Conservation (phyloP, 345 rosid species). For the Hypericum androsaemum region DNA sequence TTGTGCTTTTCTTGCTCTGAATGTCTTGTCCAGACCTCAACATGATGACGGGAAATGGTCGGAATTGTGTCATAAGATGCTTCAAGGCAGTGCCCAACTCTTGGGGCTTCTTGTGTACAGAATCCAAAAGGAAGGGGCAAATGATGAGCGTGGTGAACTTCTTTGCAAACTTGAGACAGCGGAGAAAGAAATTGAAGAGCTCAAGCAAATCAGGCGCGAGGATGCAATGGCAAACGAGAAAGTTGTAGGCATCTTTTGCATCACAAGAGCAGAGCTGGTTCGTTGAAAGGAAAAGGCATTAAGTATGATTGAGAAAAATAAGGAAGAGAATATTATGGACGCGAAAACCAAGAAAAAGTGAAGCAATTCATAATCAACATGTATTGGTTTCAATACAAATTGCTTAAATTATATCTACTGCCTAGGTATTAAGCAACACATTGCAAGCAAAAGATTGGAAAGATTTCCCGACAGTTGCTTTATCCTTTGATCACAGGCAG, state of each 20-base stretch:
- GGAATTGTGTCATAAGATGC: slow-evolving; percentile 43
- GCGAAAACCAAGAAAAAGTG: too few relatives aligned
- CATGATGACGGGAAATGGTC: slow-evolving; percentile 42
- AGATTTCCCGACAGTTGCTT: too few relatives aligned
- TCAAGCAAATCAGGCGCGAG: slow-evolving; percentile 56
- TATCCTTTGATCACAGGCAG: too few relatives aligned
- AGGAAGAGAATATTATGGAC: slow-evolving; percentile 34
- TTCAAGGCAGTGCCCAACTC: slow-evolving; percentile 55
- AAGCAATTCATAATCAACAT: too few relatives aligned
- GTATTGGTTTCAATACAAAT: too few relatives aligned
- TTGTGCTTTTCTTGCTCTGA: slow-evolving; percentile 50
- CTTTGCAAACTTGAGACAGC: slow-evolving; percentile 42
- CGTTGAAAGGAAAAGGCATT: slow-evolving; percentile 45
- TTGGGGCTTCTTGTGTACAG: slow-evolving; percentile 64
- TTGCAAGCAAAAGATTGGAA: too few relatives aligned
- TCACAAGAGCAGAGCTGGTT: slow-evolving; percentile 86
- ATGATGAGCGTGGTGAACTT: slow-evolving; percentile 28
- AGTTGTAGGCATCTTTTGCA: slow-evolving; percentile 72
- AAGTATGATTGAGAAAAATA: slow-evolving; percentile 38
- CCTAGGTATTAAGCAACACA: too few relatives aligned
- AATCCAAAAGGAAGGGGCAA: slow-evolving; percentile 36
- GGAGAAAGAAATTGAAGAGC: slow-evolving; percentile 43
- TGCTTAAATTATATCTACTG: too few relatives aligned
- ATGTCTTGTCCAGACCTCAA: slow-evolving; percentile 28
- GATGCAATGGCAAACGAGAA: slow-evolving; percentile 94